phyloP scores from a whole-genome alignment of 371 early-diverging fungal species.

The Mortierella sp. region DNA sequence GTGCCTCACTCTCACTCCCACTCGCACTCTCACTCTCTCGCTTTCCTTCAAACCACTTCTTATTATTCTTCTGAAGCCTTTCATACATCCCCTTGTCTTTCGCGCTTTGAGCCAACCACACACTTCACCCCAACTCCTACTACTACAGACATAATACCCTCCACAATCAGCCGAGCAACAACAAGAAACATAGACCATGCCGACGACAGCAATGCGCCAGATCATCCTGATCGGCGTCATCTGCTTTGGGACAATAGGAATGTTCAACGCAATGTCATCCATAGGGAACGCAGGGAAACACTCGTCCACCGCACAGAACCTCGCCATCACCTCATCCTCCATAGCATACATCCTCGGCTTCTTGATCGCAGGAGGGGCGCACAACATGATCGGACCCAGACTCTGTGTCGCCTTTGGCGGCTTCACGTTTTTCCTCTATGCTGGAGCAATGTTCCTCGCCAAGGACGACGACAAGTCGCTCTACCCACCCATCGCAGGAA shows the following conservation, averaged over 20 bases:
- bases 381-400: slow-evolving; percentile 70
- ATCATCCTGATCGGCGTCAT: slow-evolving; percentile 55
- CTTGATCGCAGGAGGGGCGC: slow-evolving; percentile 70
- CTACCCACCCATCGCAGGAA: slow-evolving; percentile 75
- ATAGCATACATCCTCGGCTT: slow-evolving; percentile 56
- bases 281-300: slow-evolving; percentile 56
- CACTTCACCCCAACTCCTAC: background rate
- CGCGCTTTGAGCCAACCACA: too few species aligned
- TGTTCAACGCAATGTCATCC: slow-evolving; percentile 58
- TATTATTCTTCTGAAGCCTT: background rate
- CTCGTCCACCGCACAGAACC: slow-evolving; percentile 45
- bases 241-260: slow-evolving; percentile 58
- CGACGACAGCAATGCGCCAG: slow-evolving; percentile 53
- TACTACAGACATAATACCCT: background rate
- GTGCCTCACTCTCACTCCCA: background rate
- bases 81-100: background rate
- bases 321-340: slow-evolving; percentile 55
- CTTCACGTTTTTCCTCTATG: slow-evolving; percentile 68
- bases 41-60: background rate
- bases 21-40: background rate
- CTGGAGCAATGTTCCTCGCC: slow-evolving; percentile 68
- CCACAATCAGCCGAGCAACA: background rate
- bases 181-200: slow-evolving; percentile 17
- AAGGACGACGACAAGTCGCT: slow-evolving; percentile 59
- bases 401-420: slow-evolving; percentile 65